A percentile compares a stretch with the other conserved stretches of the same genome.
Evolutionary conservation across 768 basidiomycete genomes (phyloP).

Genomic region (button mushroom (Agaricus bisporus)): DNA sequence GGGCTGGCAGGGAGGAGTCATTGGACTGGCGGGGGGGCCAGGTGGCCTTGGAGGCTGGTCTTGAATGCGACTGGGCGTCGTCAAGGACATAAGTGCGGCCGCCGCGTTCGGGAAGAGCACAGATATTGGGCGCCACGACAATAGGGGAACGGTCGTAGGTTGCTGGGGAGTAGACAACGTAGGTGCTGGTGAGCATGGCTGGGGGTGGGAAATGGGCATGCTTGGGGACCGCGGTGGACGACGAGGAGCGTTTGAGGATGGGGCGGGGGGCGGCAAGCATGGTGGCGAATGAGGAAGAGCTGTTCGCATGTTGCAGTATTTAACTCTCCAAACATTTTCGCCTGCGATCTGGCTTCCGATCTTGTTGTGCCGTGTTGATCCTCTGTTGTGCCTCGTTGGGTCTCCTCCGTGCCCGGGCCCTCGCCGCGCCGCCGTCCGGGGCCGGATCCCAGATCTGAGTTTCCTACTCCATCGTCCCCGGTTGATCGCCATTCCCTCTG

Average conservation of each 20-base stretch:
- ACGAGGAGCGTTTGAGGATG: slow-evolving; percentile 47
- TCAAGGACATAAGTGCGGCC: slow-evolving; percentile 60
- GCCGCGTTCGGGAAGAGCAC: slow-evolving; percentile 74
- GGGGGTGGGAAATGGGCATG: slow-evolving; percentile 47
- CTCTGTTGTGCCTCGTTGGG: too few relatives aligned
- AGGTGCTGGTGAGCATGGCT: slow-evolving; percentile 43
- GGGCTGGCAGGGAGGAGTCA: slow-evolving; percentile 31
- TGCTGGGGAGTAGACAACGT: slow-evolving; percentile 47
- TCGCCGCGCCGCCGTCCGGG: not conserved
- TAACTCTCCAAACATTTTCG: too few relatives aligned
- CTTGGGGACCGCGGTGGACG: slow-evolving; percentile 17
- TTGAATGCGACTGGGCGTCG: slow-evolving; percentile 41
- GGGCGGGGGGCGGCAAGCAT: slow-evolving; percentile 39
- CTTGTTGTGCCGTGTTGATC: not conserved
- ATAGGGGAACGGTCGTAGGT: slow-evolving; percentile 81
- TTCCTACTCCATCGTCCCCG: too few relatives aligned
- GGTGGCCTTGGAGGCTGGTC: slow-evolving; percentile 10
- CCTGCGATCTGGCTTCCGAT: too few relatives aligned
- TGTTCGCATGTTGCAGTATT: not conserved
- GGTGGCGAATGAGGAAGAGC: not conserved
- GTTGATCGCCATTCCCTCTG: not conserved
- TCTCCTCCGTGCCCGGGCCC: not conserved
- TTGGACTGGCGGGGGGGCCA: slow-evolving; percentile 5
- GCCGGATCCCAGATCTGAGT: too few relatives aligned
- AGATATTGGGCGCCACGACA: slow-evolving; percentile 62